Evolutionary conservation across 306 rosid species (phyloP).

Genomic region (Quercus wislizeni): DNA sequence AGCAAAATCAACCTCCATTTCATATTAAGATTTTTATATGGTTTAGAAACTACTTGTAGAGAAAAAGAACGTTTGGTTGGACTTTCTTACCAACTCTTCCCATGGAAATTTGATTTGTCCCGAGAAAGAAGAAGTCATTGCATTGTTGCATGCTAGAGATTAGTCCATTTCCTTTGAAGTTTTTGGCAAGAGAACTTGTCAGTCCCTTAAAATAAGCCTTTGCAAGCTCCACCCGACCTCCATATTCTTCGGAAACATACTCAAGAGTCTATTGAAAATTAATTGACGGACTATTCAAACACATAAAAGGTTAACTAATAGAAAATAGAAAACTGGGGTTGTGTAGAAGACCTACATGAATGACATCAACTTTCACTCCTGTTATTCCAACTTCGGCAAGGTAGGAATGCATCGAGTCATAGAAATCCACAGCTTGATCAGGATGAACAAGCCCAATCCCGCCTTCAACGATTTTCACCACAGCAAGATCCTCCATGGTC

Average conservation of each 20-base stretch:
- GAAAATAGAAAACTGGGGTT: not conserved
- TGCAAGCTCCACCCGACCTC: slow-evolving; percentile 86
- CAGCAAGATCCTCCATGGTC: slow-evolving; percentile 79
- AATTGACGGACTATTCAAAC: not conserved
- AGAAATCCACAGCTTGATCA: slow-evolving; percentile 58
- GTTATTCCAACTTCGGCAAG: slow-evolving; percentile 69
- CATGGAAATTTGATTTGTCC: slow-evolving; percentile 63
- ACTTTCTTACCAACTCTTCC: slow-evolving; percentile 72
- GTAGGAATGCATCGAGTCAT: slow-evolving; percentile 79
- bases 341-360: slow-evolving; percentile 50
- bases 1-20: not conserved
- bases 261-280: slow-evolving; percentile 50
- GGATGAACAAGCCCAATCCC: slow-evolving; percentile 87
- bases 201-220: slow-evolving; percentile 68
- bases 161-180: slow-evolving; percentile 74
- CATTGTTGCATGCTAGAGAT: slow-evolving; percentile 95
- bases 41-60: not conserved
- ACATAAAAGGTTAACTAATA: not conserved
- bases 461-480: slow-evolving; percentile 57
- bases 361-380: slow-evolving; percentile 84
- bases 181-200: slow-evolving; percentile 56
- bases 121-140: slow-evolving; percentile 89
- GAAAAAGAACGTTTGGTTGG: not conserved
- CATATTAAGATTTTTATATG: not conserved
- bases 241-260: slow-evolving; percentile 61